Conservation (phyloP, 2,329 filamentous ascomycete species). For the Fonsecaea monophora region DNA sequence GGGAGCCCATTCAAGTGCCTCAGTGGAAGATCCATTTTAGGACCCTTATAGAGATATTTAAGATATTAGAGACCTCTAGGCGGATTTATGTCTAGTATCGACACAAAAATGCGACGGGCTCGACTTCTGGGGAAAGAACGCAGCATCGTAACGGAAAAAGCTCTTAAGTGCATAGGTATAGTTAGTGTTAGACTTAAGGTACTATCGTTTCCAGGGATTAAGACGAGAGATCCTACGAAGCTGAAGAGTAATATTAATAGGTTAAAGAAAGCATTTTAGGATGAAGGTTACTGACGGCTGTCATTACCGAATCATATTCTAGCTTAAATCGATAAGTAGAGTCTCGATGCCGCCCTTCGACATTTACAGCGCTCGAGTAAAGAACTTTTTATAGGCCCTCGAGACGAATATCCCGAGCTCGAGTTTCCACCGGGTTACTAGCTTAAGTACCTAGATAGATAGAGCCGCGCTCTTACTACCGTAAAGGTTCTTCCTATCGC, state of each 20-base stretch:
- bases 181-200: not conserved
- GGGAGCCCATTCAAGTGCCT: not conserved
- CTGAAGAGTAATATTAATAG: not conserved
- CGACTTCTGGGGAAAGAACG: not conserved
- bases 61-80: not conserved
- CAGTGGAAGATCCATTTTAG: not conserved
- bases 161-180: not conserved
- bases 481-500: constrained; percentile 35
- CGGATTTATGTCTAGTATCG: not conserved
- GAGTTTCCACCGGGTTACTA: constrained; percentile 36
- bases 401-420: constrained; percentile 32
- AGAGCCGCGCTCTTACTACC: constrained; percentile 40
- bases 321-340: constrained; percentile 41
- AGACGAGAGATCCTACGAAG: not conserved
- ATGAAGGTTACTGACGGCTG: constrained; percentile 23
- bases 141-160: not conserved
- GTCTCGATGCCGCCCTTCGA: constrained; percentile 39
- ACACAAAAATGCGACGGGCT: not conserved
- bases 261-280: constrained; percentile 1
- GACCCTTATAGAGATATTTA: not conserved
- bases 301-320: constrained; percentile 45
- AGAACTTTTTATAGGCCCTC: constrained; percentile 16
- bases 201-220: not conserved
- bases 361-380: constrained; percentile 21
- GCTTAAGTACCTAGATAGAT: constrained; percentile 41